Base-by-base conservation (phyloP, 163 green algal species). In the Scenedesmus sp. region DNA sequence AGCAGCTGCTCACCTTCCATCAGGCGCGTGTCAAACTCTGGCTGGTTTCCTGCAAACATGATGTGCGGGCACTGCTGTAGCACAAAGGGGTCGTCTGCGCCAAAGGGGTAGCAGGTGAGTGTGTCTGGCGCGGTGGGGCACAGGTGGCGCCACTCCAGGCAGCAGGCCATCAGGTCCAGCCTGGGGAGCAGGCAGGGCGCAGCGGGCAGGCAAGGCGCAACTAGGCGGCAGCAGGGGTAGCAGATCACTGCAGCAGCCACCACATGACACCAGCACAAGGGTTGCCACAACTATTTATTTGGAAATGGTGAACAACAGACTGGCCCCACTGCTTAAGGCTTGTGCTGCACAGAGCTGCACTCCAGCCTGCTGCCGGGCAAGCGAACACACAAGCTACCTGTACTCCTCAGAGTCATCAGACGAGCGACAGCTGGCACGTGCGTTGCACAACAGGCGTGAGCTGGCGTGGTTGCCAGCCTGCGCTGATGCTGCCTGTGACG, bases 121-220 rank as follows among this genome's bases (percentile, higher is more conserved):
- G 98, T 99, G 94, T 99, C 98, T 40, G 98, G 98, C 6, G 97
- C 97, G 51, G 97, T 99, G 70, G 98, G 98, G 3, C 95, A 96
- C 42, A 99, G 59, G 93, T 99, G 98, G 40, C 97, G 94, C 95
- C 96, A 99, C 13, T 88, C 46, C 83, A 99, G 94, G 40, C 95
- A 95, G 12, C 33, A 56, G 49, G 96, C 94, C 91, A 99, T 90
- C 44, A 99, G 80, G 15, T 93, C 92, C 33, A 98, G 65, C 81
- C 94, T 95, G 88, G 16, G 42, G 46, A 90, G 20, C 12, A 56
- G 44, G 35, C 20, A 30, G 6, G 2, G 44, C 53, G 81, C 43
- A 73, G 44, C 26, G 20, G 10, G 18, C 13, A 35, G 59, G 35
- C 5, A 33, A 83, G 42, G 40, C 5, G 33, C 30, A n/a, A 49